These are phyloP conservation scores for Bruguiera sexangula DNA, from an alignment of 345 rosid species.

Conservation along the genomic window DNA sequence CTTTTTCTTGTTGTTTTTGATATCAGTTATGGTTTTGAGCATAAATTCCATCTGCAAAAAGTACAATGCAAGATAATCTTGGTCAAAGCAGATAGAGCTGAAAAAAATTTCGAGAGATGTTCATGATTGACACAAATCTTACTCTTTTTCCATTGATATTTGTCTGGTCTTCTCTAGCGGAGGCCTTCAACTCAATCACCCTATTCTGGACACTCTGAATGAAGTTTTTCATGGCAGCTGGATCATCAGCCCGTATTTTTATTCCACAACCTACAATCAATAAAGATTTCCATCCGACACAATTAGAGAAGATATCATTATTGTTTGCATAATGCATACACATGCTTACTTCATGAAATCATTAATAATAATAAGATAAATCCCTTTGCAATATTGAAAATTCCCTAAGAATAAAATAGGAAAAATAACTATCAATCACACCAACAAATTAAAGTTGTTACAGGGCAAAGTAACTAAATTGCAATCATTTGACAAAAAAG, in stretches of 20 bases:
- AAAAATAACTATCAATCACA: neutral
- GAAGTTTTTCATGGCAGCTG: slow-evolving; percentile 76
- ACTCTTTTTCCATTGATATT: slow-evolving; percentile 59
- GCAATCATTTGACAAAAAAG: neutral
- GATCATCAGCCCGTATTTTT: slow-evolving; percentile 91
- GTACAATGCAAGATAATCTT: slow-evolving; percentile 9
- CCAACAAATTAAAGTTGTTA: neutral
- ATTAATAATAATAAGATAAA: neutral
- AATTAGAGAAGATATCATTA: neutral
- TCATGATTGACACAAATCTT: slow-evolving; percentile 14
- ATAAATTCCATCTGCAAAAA: slow-evolving; percentile 81
- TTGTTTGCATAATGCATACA: neutral
- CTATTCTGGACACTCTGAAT: slow-evolving; percentile 69
- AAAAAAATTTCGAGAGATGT: slow-evolving; percentile 3
- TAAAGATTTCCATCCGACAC: slow-evolving; percentile 1
- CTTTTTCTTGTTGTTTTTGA: slow-evolving; percentile 85
- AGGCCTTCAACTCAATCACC: slow-evolving; percentile 65
- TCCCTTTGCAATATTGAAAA: neutral
- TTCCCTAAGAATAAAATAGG: neutral
- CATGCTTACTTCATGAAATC: neutral
- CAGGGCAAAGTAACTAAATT: neutral
- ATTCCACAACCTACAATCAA: slow-evolving; percentile 73
- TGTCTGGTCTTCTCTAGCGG: slow-evolving; percentile 36
- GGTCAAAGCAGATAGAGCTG: slow-evolving; percentile 4
- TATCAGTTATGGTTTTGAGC: slow-evolving; percentile 88